Conservation (phyloP, 2,329 filamentous ascomycete species). For the Fusarium illudens region DNA sequence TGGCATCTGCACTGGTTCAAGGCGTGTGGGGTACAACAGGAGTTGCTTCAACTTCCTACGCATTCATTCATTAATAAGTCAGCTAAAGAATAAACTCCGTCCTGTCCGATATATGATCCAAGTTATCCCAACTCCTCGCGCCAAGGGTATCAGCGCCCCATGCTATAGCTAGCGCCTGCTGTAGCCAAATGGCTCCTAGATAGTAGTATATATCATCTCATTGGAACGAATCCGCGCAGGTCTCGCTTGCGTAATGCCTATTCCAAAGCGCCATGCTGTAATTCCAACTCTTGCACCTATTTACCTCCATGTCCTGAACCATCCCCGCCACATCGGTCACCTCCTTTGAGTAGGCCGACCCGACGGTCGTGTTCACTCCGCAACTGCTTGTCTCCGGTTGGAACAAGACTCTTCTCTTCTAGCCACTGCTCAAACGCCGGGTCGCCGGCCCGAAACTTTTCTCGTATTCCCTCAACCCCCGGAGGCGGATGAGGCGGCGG, state of each 20-base stretch:
- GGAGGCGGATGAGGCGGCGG: constrained; percentile 6
- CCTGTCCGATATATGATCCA: not conserved
- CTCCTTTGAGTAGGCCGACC: constrained; percentile 39
- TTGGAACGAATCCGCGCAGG: no score
- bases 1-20: not conserved
- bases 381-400: constrained; percentile 47
- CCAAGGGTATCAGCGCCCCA: constrained; percentile 29
- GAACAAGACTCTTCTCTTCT: constrained; percentile 52
- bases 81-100: not conserved
- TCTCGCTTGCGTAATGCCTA: not conserved
- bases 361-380: constrained; percentile 45
- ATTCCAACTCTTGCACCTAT: constrained; percentile 16
- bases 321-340: constrained; percentile 3
- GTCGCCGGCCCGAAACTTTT: constrained; percentile 53
- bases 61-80: not conserved
- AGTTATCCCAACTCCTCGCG: constrained; percentile 24
- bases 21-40: not conserved
- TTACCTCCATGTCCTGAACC: constrained; percentile 13
- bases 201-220: not conserved
- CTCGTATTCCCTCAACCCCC: constrained; percentile 43
- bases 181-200: not conserved
- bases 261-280: not conserved
- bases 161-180: constrained; percentile 9
- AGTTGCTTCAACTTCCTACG: not conserved
- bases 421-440: constrained; percentile 42